Base-by-base conservation (phyloP, 2,329 filamentous ascomycete species). In the Emergomyces pasteurianus region DNA sequence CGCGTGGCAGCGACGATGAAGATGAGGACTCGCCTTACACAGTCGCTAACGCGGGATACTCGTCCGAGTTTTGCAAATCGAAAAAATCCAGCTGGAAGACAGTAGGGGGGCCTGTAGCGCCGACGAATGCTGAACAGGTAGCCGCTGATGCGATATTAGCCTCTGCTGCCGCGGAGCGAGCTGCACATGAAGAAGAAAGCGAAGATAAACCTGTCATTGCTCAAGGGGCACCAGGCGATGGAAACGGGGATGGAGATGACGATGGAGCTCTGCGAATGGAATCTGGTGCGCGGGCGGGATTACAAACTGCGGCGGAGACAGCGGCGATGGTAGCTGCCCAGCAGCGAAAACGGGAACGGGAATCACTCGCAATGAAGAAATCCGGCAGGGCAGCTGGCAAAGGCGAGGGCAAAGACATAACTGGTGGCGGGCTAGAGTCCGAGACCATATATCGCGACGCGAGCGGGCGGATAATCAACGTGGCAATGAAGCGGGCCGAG, bases 391-490 rank as follows among this genome's bases (percentile, higher is more conserved):
- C 43, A 21, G 43, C n/a, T 12, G 43, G 43, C 9, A 47, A 26
- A 4, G 12, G 9, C 34, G 10, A 36, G 10, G 7, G 34, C 7
- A 36, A 36, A 36, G 34, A 36, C 43, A 10, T 47, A 31, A 26
- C 56, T 8, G 58, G 42, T 36, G 58, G 55, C 16, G 60, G 36
- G 14, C 36, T 23, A 12, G 64, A 63, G 43, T 54, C 58, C 7
- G 62, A 63, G 58, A 66, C 64, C 23, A 65, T 67, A 28, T 96
- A 97, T 73, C 88, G 94, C 67, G 94, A 99, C 75, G 94, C 95
- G 12, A 94, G 89, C 2, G 94, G 94, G 14, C 83, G 92, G n/a
- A 86, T 95, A 60, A 92, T 99, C 65, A 95, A 99, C 70, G 84
- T 97, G 28, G 86, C 87, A 21, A 90, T 96, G 88, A 90, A 90